Conservation (phyloP, 108 stramenopile species). For the Skeletonema costatum region DNA sequence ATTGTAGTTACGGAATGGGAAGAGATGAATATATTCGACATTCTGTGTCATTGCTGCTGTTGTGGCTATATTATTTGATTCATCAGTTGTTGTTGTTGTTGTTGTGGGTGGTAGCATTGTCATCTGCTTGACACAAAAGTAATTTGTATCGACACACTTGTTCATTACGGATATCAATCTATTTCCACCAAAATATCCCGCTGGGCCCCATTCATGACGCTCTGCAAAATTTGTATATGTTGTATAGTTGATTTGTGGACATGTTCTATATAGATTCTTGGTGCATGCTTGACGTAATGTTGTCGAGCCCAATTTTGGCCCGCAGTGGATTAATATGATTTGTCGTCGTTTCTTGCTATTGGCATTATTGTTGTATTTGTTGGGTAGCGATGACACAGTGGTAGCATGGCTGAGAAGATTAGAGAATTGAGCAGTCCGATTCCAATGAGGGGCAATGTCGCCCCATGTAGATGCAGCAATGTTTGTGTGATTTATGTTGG, state of each 20-base stretch:
- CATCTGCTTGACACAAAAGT: slow-evolving; percentile 34
- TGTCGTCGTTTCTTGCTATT: background rate
- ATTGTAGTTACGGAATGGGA: slow-evolving; percentile 42
- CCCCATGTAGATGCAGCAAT: slow-evolving; percentile 12
- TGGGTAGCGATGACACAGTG: slow-evolving; percentile 15
- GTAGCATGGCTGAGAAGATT: background rate
- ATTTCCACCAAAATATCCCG: slow-evolving; percentile 13
- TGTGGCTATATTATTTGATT: background rate
- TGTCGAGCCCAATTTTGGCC: slow-evolving; percentile 31
- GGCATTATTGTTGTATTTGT: background rate
- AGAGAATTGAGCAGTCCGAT: slow-evolving; percentile 27
- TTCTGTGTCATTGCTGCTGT: background rate
- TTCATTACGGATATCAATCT: slow-evolving; percentile 14
- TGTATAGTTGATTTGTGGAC: background rate
- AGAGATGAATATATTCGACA: slow-evolving; percentile 26
- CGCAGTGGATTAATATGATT: slow-evolving; percentile 37
- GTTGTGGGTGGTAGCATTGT: slow-evolving; percentile 1
- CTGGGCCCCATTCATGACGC: background rate
- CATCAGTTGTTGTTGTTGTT: background rate
- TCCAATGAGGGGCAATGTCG: slow-evolving; percentile 7
- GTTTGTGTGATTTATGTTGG: background rate
- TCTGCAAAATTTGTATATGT: background rate
- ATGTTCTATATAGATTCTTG: slow-evolving; percentile 8
- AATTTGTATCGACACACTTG: slow-evolving; percentile 13
- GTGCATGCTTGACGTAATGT: slow-evolving; percentile 32